These are phyloP conservation scores for Graphilbum fragrans DNA, from an alignment of 2,329 filamentous ascomycete genomes.

Conservation along the genomic window DNA sequence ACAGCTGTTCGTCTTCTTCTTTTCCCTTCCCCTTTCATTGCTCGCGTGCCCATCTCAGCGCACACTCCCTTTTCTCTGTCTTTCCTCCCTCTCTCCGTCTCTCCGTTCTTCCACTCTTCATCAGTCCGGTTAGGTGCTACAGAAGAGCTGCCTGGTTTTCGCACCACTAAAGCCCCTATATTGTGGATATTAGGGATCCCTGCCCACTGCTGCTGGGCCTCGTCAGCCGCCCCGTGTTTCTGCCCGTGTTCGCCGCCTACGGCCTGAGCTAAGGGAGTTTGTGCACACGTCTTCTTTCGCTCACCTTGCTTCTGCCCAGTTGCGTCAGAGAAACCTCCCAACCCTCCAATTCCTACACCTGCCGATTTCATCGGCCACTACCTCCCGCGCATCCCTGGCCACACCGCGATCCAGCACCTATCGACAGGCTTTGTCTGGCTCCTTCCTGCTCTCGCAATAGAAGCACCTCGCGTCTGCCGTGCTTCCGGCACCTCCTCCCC, in stretches of 20 bases:
- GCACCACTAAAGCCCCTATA: neutral
- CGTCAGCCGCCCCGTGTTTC: constrained; percentile 2
- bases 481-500: too few species aligned
- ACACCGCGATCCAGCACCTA: neutral
- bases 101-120: too few species aligned
- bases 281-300: constrained; percentile 11
- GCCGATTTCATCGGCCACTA: neutral
- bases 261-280: constrained; percentile 6
- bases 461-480: too few species aligned
- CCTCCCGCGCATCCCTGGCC: neutral
- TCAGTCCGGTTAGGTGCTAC: too few species aligned
- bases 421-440: neutral
- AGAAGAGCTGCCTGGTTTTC: too few species aligned
- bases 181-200: neutral
- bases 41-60: too few species aligned
- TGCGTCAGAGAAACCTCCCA: neutral
- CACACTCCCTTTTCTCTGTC: too few species aligned
- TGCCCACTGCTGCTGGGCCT: neutral
- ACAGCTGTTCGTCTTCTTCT: neutral
- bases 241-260: constrained; percentile 10
- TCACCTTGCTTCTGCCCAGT: neutral
- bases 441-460: too few species aligned
- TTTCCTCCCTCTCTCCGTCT: too few species aligned
- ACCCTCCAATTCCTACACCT: neutral
- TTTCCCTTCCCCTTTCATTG: neutral